Conservation (phyloP, 2,329 filamentous ascomycete species). For the Ophiocordyceps camponoti-leonardi region DNA sequence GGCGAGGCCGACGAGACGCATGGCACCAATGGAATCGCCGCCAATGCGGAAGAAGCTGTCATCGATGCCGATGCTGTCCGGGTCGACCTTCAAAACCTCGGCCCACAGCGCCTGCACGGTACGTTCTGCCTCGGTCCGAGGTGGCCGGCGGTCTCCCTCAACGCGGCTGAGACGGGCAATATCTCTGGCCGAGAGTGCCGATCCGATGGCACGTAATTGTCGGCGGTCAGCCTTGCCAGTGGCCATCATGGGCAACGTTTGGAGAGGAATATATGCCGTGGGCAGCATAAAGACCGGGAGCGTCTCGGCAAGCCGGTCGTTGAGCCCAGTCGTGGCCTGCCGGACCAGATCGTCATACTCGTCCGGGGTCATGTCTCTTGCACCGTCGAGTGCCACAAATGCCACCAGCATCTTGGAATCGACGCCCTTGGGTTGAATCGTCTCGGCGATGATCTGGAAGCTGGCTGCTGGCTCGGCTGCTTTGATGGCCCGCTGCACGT, state of each 20-base stretch:
- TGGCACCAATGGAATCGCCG: conserved; percentile 22
- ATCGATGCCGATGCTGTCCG: conserved; percentile 11
- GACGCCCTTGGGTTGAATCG: not conserved
- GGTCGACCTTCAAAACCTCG: conserved; percentile 17
- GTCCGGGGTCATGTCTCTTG: not conserved
- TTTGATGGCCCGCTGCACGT: not conserved
- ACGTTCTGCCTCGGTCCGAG: conserved; percentile 4
- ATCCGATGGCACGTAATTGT: not conserved
- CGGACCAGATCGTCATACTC: not conserved
- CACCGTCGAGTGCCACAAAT: not conserved
- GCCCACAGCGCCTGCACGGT: conserved; percentile 17
- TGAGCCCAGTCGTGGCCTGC: not conserved
- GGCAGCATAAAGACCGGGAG: conserved; percentile 4
- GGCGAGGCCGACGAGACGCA: conserved; percentile 18
- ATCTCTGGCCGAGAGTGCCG: not conserved
- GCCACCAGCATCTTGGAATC: not conserved
- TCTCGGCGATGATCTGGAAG: conserved; percentile 1
- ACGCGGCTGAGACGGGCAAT: conserved; percentile 1
- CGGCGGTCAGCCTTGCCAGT: conserved; percentile 3
- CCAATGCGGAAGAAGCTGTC: conserved; percentile 20
- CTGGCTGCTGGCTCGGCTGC: not conserved
- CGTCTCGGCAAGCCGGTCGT: not conserved
- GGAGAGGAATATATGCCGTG: conserved; percentile 1
- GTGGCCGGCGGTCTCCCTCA: conserved; percentile 2
- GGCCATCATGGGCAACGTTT: conserved; percentile 2